Base-by-base conservation (phyloP, 176 grass and related monocot species). In the Urochloa ruziziensis region DNA sequence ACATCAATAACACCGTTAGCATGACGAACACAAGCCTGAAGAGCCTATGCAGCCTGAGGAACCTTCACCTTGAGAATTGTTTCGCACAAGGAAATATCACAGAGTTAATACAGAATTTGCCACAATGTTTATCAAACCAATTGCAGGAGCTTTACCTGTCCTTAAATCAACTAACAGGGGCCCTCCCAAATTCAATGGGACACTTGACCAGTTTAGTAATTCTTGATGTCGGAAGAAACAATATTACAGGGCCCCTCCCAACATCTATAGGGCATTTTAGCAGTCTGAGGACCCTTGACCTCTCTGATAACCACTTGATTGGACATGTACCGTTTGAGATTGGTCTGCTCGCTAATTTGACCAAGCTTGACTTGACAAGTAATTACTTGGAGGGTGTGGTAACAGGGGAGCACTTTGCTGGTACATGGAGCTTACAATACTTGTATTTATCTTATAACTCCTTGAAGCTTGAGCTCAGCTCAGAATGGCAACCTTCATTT, bases 351-450 rank as follows among this genome's bases (percentile, higher is more conserved):
- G 0, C 5, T n/a, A 56, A 56, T 56, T 9, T 56, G 52, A 56
- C 52, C n/a, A 2, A 0, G 1, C 4, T 80, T 3, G 0, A 67
- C 21, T n/a, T 56, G 14, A 9, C 5, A 0, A 1, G 1, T 10
- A 90, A 90, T 52, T 49, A 61, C 10, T 23, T 90, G 15, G 14
- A 4, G 23, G 88, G 78, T 62, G 61, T 56, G 14, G 74, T 90
- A 7, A 71, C 51, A 12, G 12, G 59, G 34, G 63, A 81, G 18
- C 62, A 82, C 12, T 40, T 83, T 44, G 58, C 58, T 35, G 12
- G 16, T 12, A 19, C 59, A 27, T 10, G 5, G 1, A 37, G 46
- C 2, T 29, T 85, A 2, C 6, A 18, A 4, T 0, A 7, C 4
- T 3, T 27, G 9, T 10, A 11, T 4, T 82, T 29, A 33, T 57